These are phyloP conservation scores for Zasmidium citrigriseum DNA, from an alignment of 2,329 filamentous ascomycete genomes.

Conservation along the genomic window DNA sequence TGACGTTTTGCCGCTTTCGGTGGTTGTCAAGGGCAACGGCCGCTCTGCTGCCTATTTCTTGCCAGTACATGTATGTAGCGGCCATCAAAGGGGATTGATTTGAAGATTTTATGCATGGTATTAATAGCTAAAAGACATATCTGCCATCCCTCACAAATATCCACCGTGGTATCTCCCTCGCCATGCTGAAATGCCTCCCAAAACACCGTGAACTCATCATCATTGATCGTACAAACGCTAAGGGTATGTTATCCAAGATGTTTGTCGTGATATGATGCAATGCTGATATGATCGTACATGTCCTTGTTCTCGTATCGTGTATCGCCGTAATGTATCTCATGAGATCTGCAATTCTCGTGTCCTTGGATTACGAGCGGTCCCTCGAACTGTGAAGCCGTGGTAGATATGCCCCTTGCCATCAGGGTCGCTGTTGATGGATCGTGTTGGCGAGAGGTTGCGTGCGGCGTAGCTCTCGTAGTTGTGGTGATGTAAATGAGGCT, in stretches of 20 bases:
- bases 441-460: neutral
- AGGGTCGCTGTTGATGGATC: neutral
- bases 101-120: neutral
- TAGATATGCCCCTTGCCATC: neutral
- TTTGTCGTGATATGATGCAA: neutral
- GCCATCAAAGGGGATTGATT: no score
- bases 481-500: neutral
- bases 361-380: neutral
- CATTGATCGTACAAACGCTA: neutral
- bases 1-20: neutral
- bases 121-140: neutral
- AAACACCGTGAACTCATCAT: neutral
- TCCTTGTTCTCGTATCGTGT: neutral
- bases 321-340: neutral
- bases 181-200: neutral
- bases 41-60: neutral
- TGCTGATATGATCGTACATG: neutral
- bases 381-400: neutral
- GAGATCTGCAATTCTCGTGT: neutral
- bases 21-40: neutral
- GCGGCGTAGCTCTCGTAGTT: neutral
- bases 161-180: neutral
- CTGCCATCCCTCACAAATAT: neutral
- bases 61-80: neutral
- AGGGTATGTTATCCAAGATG: slow-evolving; percentile 4